phyloP scores from a whole-genome alignment of 768 basidiomycete genomes.

The Cystobasidiopsis lactophilus region DNA sequence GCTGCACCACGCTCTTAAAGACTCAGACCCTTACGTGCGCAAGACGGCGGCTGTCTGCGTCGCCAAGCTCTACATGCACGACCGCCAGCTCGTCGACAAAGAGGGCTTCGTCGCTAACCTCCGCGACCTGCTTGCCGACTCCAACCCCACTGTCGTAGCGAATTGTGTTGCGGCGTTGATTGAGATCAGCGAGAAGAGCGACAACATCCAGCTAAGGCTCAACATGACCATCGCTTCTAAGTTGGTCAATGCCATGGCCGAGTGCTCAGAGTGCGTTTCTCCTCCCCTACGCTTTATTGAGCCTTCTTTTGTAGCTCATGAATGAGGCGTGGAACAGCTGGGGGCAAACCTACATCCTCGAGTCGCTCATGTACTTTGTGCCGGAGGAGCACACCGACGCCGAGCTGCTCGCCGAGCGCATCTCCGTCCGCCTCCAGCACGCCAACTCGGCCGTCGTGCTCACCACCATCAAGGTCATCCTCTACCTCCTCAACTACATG shows the following conservation, averaged over 20 bases:
- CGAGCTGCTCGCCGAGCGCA: constrained; percentile 82
- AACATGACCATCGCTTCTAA: constrained; percentile 74
- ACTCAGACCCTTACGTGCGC: constrained; percentile 89
- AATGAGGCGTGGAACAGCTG: constrained; percentile 37
- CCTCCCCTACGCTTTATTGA: not conserved
- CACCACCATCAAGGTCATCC: constrained; percentile 84
- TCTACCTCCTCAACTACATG: constrained; percentile 99
- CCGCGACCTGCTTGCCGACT: constrained; percentile 73
- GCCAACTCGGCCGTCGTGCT: constrained; percentile 99
- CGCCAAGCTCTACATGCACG: constrained; percentile 77
- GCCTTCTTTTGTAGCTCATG: not conserved
- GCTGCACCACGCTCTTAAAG: constrained; percentile 72
- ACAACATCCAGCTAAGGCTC: constrained; percentile 76
- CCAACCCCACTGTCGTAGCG: constrained; percentile 88
- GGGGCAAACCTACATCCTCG: constrained; percentile 96
- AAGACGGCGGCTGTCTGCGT: constrained; percentile 98
- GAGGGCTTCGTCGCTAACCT: constrained; percentile 77
- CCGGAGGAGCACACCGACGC: constrained; percentile 72
- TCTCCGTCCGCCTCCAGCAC: constrained; percentile 79
- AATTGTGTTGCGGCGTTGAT: constrained; percentile 89
- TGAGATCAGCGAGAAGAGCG: constrained; percentile 89
- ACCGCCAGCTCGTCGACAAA: constrained; percentile 63
- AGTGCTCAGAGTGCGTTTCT: constrained; percentile 79
- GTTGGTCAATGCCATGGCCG: constrained; percentile 67
- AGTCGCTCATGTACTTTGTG: constrained; percentile 80